phyloP scores from a whole-genome alignment of 306 rosid species.

The Pyrus pyrifolia region DNA sequence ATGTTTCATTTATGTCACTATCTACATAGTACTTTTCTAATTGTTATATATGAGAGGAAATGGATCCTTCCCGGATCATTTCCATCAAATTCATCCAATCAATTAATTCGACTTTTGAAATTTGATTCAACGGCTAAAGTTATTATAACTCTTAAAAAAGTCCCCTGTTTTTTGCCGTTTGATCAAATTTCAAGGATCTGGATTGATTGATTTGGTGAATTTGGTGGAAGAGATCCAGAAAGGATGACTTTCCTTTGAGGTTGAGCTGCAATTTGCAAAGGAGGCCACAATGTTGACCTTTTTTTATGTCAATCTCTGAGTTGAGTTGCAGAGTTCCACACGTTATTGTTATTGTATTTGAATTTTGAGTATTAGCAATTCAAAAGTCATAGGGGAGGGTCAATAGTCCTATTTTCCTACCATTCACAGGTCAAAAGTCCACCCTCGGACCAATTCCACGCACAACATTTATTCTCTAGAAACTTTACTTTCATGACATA shows the following conservation, averaged over 20 bases:
- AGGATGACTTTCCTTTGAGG: not conserved
- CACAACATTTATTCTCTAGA: not conserved
- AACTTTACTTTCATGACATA: no score
- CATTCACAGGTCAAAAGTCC: not conserved
- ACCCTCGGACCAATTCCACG: not conserved
- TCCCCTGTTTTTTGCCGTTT: no score
- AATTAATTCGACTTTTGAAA: no score
- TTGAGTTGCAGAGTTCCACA: not conserved
- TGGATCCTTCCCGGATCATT: no score
- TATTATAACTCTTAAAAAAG: no score
- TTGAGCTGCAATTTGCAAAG: not conserved
- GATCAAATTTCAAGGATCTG: no score
- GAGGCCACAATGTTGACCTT: not conserved
- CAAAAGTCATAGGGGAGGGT: not conserved
- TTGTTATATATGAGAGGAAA: not conserved
- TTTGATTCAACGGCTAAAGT: no score
- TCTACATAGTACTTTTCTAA: not conserved
- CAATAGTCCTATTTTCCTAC: not conserved
- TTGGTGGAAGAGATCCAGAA: no score
- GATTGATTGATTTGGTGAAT: no score
- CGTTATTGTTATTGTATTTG: not conserved
- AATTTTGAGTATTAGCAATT: not conserved
- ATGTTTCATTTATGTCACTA: not conserved
- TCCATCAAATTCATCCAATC: no score
- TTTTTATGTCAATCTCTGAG: no score